Conservation (phyloP, 73 alveolate species). For the Paramecium primaurelia region DNA sequence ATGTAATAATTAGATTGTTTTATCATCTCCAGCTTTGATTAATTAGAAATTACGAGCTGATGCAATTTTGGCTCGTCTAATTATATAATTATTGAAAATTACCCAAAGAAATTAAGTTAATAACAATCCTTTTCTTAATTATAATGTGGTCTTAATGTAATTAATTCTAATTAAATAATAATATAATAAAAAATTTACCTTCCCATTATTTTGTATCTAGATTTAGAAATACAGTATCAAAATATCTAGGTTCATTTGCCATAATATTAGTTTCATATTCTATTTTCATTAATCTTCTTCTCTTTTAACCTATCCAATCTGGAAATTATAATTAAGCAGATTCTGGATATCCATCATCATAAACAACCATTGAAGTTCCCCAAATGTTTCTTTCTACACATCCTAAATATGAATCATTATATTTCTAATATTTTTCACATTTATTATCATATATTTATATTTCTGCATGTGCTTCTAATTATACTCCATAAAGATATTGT, state of each 20-base stretch:
- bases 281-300: slow-evolving; percentile 58
- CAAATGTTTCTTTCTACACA: slow-evolving; percentile 66
- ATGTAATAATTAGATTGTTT: slow-evolving; percentile 65
- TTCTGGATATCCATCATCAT: slow-evolving; percentile 66
- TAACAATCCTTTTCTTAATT: slow-evolving; percentile 73
- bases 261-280: slow-evolving; percentile 77
- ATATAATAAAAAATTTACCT: not conserved
- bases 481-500: not conserved
- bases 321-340: not conserved
- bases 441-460: not conserved
- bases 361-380: slow-evolving; percentile 76
- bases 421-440: slow-evolving; percentile 13
- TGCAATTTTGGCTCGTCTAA: slow-evolving; percentile 70
- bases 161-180: not conserved
- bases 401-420: slow-evolving; percentile 58
- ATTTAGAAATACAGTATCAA: slow-evolving; percentile 51
- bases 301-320: slow-evolving; percentile 43
- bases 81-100: not conserved
- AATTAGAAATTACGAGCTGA: slow-evolving; percentile 79
- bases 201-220: slow-evolving; percentile 42
- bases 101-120: slow-evolving; percentile 73
- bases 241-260: slow-evolving; percentile 80
- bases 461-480: slow-evolving; percentile 41
- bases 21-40: slow-evolving; percentile 65
- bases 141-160: slow-evolving; percentile 68